Evolutionary conservation across 805 yeast genomes (phyloP).

Genomic region (Zygosaccharomyces kombuchaensis): DNA sequence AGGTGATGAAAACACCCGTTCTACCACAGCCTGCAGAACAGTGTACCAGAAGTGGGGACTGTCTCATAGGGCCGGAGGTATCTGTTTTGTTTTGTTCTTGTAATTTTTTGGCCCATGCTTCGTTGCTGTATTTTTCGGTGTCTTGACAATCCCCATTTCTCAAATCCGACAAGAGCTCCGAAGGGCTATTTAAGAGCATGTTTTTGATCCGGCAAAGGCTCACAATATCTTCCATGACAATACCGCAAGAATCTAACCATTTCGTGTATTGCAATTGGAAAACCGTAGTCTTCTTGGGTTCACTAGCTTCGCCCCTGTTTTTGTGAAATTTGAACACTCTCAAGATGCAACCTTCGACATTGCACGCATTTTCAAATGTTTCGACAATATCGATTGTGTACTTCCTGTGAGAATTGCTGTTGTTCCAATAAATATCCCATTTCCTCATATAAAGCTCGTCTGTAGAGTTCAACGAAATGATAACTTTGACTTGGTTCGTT

Average conservation of each 20-base stretch:
- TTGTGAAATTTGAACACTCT: constrained; percentile 30
- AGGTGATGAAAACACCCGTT: constrained; percentile 79
- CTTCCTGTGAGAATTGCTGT: constrained; percentile 37
- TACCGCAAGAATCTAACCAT: constrained; percentile 82
- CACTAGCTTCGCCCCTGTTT: constrained; percentile 29
- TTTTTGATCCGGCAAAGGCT: constrained; percentile 34
- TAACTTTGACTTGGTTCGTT: constrained; percentile 59
- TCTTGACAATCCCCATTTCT: constrained; percentile 11
- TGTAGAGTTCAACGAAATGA: constrained; percentile 72
- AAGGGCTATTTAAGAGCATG: constrained; percentile 19
- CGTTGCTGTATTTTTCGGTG: constrained; percentile 10
- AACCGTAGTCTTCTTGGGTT: constrained; percentile 41
- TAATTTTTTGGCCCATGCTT: constrained; percentile 7
- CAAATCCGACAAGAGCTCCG: constrained; percentile 14
- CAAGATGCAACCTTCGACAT: constrained; percentile 33
- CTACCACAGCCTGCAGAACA: constrained; percentile 98
- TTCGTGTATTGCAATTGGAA: constrained; percentile 68
- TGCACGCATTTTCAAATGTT: constrained; percentile 29
- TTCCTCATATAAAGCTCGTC: constrained; percentile 70
- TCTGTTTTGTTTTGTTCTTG: not conserved
- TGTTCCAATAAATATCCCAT: constrained; percentile 79
- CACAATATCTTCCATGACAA: constrained; percentile 38
- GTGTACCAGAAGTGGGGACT: constrained; percentile 62
- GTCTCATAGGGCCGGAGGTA: constrained; percentile 6
- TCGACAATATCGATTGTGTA: constrained; percentile 36